Base-by-base conservation (phyloP, 179 eudicot species). In the Beta macrorhiza region DNA sequence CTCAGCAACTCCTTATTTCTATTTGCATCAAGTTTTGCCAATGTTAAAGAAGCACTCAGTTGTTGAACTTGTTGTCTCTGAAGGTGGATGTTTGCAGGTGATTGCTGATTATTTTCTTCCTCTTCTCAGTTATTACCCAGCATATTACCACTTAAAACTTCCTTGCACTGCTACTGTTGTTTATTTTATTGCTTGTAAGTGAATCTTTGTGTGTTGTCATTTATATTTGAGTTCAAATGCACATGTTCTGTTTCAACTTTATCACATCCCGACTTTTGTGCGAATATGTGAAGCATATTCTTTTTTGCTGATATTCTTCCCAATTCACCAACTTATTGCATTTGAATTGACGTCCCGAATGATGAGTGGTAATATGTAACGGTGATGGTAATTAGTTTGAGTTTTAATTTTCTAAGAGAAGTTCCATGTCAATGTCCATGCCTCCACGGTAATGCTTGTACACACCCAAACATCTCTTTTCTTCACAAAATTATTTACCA, bases 41-140 rank as follows among this genome's bases (percentile, higher is more conserved):
- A 91, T 91, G 63, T 84, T 95, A 81, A 90, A 81, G 81, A 87
- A 77, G 83, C 93, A 95, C 84, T 88, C 90, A 1, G 97, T 92
- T 72, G 94, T 91, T 51, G 98, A 92, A 73, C 85, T 95, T 29
- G 84, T 91, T 63, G 87, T 93, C 67, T 86, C 93, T 14, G 93
- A 91, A 79, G 98, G 98, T 61, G 98, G 98, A 79, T 91, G 97
- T 84, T 90, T 95, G 91, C 97, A 93, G 98, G 98, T 93, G 53
- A 77, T 56, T 8, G 13, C 65, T 22, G 22, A 76, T 37, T 78
- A 0, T 7, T 52, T 3, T 47, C 14, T 29, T 53, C 67, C 44
- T 13, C 19, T 4, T 37, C 2, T 9, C 57, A 4, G 25, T 15
- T 15, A 1, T 0, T 3, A 55, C 2, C 0, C 12, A 55, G 12